These are phyloP conservation scores for Tubosaeta sp. DNA, from an alignment of 768 basidiomycete genomes.

Conservation along the genomic window DNA sequence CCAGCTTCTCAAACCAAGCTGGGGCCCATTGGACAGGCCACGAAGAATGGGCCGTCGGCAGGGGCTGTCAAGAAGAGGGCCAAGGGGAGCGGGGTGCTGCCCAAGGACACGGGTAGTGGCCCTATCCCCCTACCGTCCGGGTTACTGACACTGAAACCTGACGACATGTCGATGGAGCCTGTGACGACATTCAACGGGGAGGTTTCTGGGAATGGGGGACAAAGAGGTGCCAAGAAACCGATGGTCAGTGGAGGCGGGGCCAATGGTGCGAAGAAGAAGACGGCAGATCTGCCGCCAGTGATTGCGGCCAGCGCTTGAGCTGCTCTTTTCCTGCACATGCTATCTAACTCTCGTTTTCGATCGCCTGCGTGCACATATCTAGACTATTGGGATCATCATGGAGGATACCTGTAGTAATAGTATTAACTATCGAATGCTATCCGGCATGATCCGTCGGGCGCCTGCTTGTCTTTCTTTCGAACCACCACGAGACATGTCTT, in stretches of 20 bases:
- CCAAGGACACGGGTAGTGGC: constrained; percentile 21
- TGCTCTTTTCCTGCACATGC: background rate
- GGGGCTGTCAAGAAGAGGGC: constrained; percentile 61
- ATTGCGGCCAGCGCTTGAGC: constrained; percentile 33
- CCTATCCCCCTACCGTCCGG: constrained; percentile 15
- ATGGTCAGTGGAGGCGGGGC: constrained; percentile 10
- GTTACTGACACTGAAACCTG: constrained; percentile 17
- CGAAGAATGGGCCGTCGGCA: constrained; percentile 44
- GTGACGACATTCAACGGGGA: constrained; percentile 15
- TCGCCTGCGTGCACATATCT: constrained; percentile 7
- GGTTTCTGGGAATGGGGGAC: background rate
- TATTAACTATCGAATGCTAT: background rate
- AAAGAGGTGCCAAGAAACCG: constrained; percentile 9
- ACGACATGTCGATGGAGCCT: constrained; percentile 19
- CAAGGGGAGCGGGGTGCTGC: constrained; percentile 20
- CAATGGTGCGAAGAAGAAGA: constrained; percentile 21
- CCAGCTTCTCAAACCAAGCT: constrained; percentile 60
- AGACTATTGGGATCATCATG: constrained; percentile 10
- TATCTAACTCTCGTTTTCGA: background rate
- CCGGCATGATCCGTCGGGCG: background rate
- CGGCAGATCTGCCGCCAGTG: constrained; percentile 31
- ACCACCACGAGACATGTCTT: constrained; percentile 13
- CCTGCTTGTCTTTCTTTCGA: constrained; percentile 8
- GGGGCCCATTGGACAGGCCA: constrained; percentile 74
- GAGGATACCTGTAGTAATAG: constrained; percentile 36